phyloP scores from a whole-genome alignment of 2,329 filamentous ascomycete species.

The Fusarium coicis region DNA sequence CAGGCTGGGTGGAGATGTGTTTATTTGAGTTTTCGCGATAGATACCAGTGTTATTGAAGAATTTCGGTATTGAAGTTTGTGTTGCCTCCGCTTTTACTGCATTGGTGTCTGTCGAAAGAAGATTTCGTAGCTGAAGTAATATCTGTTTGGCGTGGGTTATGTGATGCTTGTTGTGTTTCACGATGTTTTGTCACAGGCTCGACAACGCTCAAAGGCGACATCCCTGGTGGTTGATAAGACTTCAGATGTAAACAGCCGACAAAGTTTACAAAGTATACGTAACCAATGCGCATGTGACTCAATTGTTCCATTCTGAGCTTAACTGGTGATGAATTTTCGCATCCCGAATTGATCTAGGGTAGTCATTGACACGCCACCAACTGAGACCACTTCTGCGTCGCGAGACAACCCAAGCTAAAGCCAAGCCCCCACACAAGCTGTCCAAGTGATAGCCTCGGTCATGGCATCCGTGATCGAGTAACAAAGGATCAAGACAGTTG shows the following conservation, averaged over 20 bases:
- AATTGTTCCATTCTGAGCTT: neutral
- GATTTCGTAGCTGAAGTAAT: neutral
- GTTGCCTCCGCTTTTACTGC: conserved; percentile 22
- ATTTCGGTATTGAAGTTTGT: conserved; percentile 20
- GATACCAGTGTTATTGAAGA: conserved; percentile 35
- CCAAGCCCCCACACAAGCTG: conserved; percentile 28
- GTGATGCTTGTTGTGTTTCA: neutral
- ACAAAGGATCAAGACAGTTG: neutral
- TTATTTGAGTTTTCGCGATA: conserved; percentile 17
- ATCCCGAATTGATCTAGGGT: conserved; percentile 28
- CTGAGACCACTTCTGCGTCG: conserved; percentile 33
- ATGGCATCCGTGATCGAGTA: neutral
- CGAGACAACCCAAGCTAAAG: conserved; percentile 1
- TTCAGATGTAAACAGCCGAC: neutral
- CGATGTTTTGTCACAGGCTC: neutral
- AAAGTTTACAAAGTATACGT: neutral
- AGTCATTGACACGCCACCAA: conserved; percentile 30
- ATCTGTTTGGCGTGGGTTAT: fast-evolving
- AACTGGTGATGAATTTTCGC: conserved; percentile 7
- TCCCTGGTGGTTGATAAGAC: too few species aligned
- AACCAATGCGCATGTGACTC: conserved; percentile 1
- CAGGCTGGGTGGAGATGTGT: conserved; percentile 11
- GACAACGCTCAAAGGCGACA: neutral
- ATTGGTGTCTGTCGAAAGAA: neutral
- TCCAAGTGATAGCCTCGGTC: conserved; percentile 36